These are phyloP conservation scores for Dendrobium officinale DNA, from an alignment of 106 monocot species.

Conservation along the genomic window DNA sequence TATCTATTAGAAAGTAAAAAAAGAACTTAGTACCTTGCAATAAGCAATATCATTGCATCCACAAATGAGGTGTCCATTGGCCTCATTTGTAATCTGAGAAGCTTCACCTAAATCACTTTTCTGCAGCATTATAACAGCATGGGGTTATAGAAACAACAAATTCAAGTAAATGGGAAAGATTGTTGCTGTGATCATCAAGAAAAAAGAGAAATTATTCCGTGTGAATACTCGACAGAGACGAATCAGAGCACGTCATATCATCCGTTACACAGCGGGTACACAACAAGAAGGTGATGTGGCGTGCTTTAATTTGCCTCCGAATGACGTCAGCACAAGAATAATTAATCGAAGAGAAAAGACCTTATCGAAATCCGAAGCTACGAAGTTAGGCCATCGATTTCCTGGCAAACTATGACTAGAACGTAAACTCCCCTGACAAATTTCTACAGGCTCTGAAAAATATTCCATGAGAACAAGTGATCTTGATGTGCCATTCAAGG, in stretches of 20 bases:
- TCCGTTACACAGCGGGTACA: too few relatives aligned
- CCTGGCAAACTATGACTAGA: too few relatives aligned
- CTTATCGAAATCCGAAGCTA: conserved; percentile 42
- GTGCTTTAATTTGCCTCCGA: too few relatives aligned
- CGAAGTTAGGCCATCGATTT: too few relatives aligned
- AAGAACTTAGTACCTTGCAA: neutral
- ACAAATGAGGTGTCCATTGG: neutral
- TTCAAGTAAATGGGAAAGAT: neutral
- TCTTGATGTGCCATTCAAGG: conserved; percentile 33
- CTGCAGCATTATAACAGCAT: conserved; percentile 21
- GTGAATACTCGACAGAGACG: too few relatives aligned
- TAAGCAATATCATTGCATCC: neutral
- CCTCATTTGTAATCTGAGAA: neutral
- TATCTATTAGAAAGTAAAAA: too few relatives aligned
- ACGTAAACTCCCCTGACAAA: too few relatives aligned
- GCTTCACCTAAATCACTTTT: conserved; percentile 47
- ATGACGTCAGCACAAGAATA: too few relatives aligned
- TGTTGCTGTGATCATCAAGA: neutral
- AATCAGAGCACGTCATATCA: too few relatives aligned
- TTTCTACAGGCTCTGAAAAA: conserved; percentile 15
- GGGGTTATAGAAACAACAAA: neutral
- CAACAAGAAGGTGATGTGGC: too few relatives aligned
- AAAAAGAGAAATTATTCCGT: too few relatives aligned
- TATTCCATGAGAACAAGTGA: conserved; percentile 56
- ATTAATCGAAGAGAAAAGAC: conserved; percentile 4